Evolutionary conservation across 306 rosid genomes (phyloP), one percentile per base, ranked within the genome.

Genomic region (Mimosa bimucronata): DNA sequence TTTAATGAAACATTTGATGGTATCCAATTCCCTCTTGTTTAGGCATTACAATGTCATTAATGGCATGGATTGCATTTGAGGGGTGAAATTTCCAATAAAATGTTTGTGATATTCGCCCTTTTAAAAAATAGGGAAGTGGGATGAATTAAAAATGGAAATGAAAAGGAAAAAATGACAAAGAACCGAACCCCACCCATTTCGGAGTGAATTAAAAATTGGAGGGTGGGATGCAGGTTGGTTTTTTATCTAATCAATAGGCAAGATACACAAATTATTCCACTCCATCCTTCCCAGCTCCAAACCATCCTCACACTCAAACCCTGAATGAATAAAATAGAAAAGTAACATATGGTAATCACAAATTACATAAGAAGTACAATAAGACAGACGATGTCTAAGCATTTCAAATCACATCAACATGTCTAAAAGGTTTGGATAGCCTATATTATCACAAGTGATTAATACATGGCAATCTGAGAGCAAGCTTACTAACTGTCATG

Each of bases 291-390:
- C 34, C 34, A 11, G 6, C 66, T 26, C 66, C 34, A 60, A 60
- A 60, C 18, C 34, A 25, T 60, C 37, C 19, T 25, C 34, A 18
- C 9, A 23, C 28, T 58, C 31, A 58, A 58, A 25, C 65, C 31
- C 16, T 25, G 29, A 58, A 58, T 23, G 65, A 65, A 65, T 16
- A 74, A 68, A 57, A 58, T 69, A 18, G 65, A 66, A 57, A 75
- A 4, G 45, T n/a, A 46, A 74, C 23, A 11, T 44, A 61, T 15
- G 37, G 14, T 53, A 15, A 38, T 41, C 58, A 29, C 57, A 42
- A 30, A 6, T 18, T 10, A 34, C 31, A 44, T 46, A 66, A 41
- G n/a, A 38, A 53, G 46, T 38, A 74, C 15, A 38, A 26, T 53
- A 55, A 55, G 30, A 41, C 60, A 28, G 48, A 14, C 71, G 44